Evolutionary conservation across 768 basidiomycete genomes (phyloP).

Genomic region (Lentinula sp.): DNA sequence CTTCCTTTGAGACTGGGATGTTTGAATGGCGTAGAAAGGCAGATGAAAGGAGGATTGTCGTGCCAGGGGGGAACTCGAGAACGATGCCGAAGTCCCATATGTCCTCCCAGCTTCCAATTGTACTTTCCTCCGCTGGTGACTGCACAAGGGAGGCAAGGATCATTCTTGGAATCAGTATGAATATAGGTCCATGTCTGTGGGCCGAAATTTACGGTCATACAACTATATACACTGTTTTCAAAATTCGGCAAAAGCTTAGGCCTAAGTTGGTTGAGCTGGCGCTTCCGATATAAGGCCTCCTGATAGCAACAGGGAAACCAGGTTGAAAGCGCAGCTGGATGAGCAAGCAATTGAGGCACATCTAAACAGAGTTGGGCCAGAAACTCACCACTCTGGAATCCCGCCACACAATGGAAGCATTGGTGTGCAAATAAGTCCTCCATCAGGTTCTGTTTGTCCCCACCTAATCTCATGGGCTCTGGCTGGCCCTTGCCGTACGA

Average conservation of each 20-base stretch:
- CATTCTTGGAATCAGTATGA: not conserved
- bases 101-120: no score
- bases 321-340: not conserved
- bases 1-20: no score
- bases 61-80: no score
- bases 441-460: not conserved
- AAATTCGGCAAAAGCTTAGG: not conserved
- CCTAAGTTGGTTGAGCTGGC: not conserved
- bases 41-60: no score
- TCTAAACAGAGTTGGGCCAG: no score
- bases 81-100: no score
- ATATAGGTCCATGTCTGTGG: not conserved
- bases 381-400: not conserved
- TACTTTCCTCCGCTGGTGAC: not conserved
- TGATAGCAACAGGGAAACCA: not conserved
- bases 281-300: no score
- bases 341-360: no score
- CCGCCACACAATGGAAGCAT: not conserved
- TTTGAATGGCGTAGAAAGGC: no score
- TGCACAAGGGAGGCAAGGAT: not conserved
- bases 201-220: not conserved
- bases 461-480: not conserved
- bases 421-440: not conserved
- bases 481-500: conserved; percentile 1
- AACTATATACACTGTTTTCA: not conserved